phyloP scores from a whole-genome alignment of 176 grass and related monocot genomes.

The Avena atlantica region DNA sequence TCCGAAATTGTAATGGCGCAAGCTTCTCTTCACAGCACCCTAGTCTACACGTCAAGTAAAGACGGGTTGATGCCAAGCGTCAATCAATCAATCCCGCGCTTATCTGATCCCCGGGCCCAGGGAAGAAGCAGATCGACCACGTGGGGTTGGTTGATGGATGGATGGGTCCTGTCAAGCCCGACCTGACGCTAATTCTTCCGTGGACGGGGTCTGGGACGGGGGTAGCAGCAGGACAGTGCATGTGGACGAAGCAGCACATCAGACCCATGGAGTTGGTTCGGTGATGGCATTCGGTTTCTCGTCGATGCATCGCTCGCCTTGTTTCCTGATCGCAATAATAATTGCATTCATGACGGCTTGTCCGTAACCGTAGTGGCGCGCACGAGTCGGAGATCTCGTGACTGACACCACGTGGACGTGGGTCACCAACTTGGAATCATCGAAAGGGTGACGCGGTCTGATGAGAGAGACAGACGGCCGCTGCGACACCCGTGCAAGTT shows the following conservation, averaged over 20 bases:
- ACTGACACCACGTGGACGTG: constrained; percentile 18
- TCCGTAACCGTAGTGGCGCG: neutral
- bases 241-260: neutral
- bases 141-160: neutral
- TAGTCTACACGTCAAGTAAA: too few species aligned
- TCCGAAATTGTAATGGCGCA: neutral
- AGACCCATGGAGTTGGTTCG: too few species aligned
- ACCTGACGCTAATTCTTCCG: constrained; percentile 8
- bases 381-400: constrained; percentile 9
- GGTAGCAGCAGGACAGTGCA: neutral
- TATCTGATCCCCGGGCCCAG: too few species aligned
- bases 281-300: neutral
- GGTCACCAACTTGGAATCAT: neutral
- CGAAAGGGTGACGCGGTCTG: neutral
- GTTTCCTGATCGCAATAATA: neutral
- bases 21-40: too few species aligned
- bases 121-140: too few species aligned
- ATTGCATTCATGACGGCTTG: neutral
- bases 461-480: neutral
- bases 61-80: too few species aligned
- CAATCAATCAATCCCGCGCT: too few species aligned
- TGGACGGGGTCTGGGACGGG: neutral
- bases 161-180: neutral
- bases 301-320: neutral
- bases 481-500: neutral